Evolutionary conservation across 495 filamentous ascomycete genomes (phyloP).

Genomic region (Neurospora sp.): DNA sequence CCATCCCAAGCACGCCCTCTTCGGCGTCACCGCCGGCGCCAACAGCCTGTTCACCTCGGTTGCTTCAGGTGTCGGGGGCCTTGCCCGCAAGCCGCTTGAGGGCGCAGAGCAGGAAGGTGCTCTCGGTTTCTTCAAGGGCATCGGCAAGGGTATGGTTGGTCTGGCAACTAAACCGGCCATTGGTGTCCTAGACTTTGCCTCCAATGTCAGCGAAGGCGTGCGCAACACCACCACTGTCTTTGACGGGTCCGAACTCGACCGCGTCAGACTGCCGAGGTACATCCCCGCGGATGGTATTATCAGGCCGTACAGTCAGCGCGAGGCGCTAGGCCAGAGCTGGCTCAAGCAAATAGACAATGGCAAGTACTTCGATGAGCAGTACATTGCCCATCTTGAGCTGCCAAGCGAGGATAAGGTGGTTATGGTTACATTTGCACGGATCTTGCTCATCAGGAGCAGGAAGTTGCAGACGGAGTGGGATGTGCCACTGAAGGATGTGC

Average conservation of each 20-base stretch:
- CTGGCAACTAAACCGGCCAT: slow-evolving; percentile 93
- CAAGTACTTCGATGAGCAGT: slow-evolving; percentile 93
- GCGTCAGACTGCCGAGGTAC: slow-evolving; percentile 83
- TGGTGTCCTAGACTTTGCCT: slow-evolving; percentile 91
- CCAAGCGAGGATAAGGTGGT: slow-evolving; percentile 84
- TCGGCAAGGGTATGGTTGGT: slow-evolving; percentile 88
- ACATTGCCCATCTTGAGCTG: slow-evolving; percentile 92
- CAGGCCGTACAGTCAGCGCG: slow-evolving; percentile 87
- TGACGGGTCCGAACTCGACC: slow-evolving; percentile 85
- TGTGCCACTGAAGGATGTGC: slow-evolving; percentile 86
- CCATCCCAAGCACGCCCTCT: slow-evolving; percentile 90
- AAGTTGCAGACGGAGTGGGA: slow-evolving; percentile 88
- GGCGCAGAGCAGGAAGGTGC: slow-evolving; percentile 93
- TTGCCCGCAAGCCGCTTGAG: slow-evolving; percentile 86
- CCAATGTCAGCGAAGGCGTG: slow-evolving; percentile 91
- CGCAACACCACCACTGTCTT: slow-evolving; percentile 98
- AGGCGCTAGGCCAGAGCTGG: slow-evolving; percentile 96
- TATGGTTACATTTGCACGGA: slow-evolving; percentile 85
- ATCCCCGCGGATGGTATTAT: slow-evolving; percentile 88
- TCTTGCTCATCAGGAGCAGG: slow-evolving; percentile 81
- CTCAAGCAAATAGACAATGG: slow-evolving; percentile 95
- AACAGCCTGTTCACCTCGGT: slow-evolving; percentile 87
- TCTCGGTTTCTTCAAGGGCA: slow-evolving; percentile 90
- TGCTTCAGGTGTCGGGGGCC: slow-evolving; percentile 85
- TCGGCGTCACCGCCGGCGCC: slow-evolving; percentile 89